Evolutionary conservation across 108 stramenopile species (phyloP).

Genomic region (Bacterosira constricta): DNA sequence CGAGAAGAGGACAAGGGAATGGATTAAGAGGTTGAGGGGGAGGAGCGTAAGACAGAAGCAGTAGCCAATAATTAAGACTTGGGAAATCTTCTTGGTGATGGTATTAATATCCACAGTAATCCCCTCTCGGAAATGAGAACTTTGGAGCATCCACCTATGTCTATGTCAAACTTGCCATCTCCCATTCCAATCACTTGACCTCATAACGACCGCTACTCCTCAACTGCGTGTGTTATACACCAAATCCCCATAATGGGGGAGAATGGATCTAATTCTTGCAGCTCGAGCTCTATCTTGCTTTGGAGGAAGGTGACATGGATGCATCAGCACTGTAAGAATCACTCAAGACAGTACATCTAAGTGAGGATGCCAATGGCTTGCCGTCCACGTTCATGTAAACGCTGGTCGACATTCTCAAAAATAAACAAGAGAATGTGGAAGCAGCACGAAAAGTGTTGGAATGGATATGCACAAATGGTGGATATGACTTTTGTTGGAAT

Average conservation of each 20-base stretch:
- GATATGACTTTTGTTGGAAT: slow-evolving; percentile 68
- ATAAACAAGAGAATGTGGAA: slow-evolving; percentile 57
- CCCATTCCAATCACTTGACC: slow-evolving; percentile 92
- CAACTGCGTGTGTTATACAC: slow-evolving; percentile 89
- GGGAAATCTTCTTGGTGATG: slow-evolving; percentile 60
- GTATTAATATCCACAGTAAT: background rate
- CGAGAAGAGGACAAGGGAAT: slow-evolving; percentile 76
- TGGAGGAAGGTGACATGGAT: slow-evolving; percentile 49
- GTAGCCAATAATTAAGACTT: slow-evolving; percentile 52
- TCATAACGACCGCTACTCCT: slow-evolving; percentile 89
- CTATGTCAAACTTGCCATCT: slow-evolving; percentile 90
- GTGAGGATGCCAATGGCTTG: slow-evolving; percentile 71
- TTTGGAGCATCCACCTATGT: slow-evolving; percentile 47
- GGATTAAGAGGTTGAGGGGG: slow-evolving; percentile 33
- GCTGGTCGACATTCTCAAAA: slow-evolving; percentile 85
- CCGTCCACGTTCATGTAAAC: slow-evolving; percentile 76
- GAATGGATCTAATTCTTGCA: slow-evolving; percentile 98
- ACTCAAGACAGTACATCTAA: slow-evolving; percentile 64
- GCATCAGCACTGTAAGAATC: slow-evolving; percentile 71
- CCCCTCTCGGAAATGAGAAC: slow-evolving; percentile 20
- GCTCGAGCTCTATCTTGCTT: slow-evolving; percentile 68
- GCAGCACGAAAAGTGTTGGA: slow-evolving; percentile 81
- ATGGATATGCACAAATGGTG: slow-evolving; percentile 61
- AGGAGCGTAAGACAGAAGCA: background rate
- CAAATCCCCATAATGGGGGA: slow-evolving; percentile 94